Conservation (phyloP, 257 asterid genomes). For the Solanum bukasovii region DNA sequence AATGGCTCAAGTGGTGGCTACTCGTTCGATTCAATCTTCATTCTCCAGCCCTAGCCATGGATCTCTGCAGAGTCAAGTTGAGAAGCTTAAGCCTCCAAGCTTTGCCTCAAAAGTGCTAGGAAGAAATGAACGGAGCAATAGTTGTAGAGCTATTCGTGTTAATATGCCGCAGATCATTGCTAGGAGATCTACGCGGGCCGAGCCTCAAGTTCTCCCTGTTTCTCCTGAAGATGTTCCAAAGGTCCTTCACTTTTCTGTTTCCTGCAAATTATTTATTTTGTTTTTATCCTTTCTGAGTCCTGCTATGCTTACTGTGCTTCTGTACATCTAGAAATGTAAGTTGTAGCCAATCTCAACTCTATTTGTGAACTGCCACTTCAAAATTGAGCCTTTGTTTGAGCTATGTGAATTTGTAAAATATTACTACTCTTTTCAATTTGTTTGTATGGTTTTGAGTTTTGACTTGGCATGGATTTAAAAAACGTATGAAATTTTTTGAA, state of each 20-base stretch:
- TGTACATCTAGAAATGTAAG: neutral
- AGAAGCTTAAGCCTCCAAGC: slow-evolving; percentile 49
- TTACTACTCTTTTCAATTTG: neutral
- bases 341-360: neutral
- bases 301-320: neutral
- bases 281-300: neutral
- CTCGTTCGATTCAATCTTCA: slow-evolving; percentile 52
- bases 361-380: neutral
- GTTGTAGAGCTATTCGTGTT: slow-evolving; percentile 28
- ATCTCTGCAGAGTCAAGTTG: slow-evolving; percentile 31
- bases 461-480: neutral
- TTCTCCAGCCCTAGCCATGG: slow-evolving; percentile 38
- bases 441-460: neutral
- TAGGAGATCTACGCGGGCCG: slow-evolving; percentile 32
- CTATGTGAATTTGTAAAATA: neutral
- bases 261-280: neutral
- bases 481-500: neutral
- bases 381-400: neutral
- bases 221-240: slow-evolving; percentile 57
- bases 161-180: slow-evolving; percentile 35
- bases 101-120: slow-evolving; percentile 38
- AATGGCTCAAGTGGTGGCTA: slow-evolving; percentile 77
- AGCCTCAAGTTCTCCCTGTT: slow-evolving; percentile 45
- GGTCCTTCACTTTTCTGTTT: slow-evolving; percentile 20
- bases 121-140: slow-evolving; percentile 21